phyloP scores from a whole-genome alignment of 805 yeast genomes.

The Wickerhamomyces xylosicus region DNA sequence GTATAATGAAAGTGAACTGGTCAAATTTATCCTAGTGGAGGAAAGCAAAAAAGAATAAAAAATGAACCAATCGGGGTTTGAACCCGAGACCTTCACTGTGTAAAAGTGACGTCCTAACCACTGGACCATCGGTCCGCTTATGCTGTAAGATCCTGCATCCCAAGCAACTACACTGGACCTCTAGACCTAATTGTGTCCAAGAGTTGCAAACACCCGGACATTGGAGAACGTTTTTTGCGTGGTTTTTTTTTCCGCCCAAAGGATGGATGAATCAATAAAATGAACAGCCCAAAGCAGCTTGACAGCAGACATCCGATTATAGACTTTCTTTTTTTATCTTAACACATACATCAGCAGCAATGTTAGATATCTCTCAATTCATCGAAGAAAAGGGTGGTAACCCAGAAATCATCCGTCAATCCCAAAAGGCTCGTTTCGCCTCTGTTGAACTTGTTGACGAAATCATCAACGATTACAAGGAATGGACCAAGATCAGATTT shows the following conservation, averaged over 20 bases:
- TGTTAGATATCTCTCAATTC: slow-evolving; percentile 90
- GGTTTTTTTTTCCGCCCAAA: background rate
- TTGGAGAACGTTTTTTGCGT: background rate
- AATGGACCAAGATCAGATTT: slow-evolving; percentile 85
- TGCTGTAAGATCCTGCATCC: background rate
- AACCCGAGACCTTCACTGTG: slow-evolving; percentile 19
- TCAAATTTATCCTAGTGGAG: no score
- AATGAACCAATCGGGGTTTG: slow-evolving; percentile 18
- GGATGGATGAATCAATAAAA: no score
- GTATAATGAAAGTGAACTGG: no score
- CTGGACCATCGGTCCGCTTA: slow-evolving; percentile 17
- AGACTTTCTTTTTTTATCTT: no score
- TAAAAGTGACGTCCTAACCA: slow-evolving; percentile 19
- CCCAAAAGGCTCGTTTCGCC: slow-evolving; percentile 92
- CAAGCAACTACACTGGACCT: background rate
- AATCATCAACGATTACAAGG: slow-evolving; percentile 82
- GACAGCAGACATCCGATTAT: no score
- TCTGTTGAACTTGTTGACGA: slow-evolving; percentile 94
- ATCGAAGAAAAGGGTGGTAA: slow-evolving; percentile 96
- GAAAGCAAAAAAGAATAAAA: no score
- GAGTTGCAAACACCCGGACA: background rate
- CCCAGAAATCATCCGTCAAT: slow-evolving; percentile 77
- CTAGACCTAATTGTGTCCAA: background rate
- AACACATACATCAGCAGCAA: slow-evolving; percentile 18
- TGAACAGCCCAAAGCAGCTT: no score